These are phyloP conservation scores for Phoenix roebelenii DNA, from an alignment of 176 grass and related monocot species.

Conservation along the genomic window DNA sequence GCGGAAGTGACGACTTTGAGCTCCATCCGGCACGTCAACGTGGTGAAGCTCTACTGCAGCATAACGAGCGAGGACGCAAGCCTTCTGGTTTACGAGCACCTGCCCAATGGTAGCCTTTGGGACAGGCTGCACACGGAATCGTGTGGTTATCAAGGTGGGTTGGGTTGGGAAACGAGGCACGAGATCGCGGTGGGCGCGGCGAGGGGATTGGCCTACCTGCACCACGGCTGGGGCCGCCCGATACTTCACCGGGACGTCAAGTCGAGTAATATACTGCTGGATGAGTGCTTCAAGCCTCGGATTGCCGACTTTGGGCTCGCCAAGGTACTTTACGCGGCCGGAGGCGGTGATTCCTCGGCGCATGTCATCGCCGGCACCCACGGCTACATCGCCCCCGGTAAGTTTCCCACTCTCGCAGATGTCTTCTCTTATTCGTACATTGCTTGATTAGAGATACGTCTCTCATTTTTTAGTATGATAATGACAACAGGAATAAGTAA, in stretches of 20 bases:
- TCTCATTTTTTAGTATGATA: too few relatives aligned
- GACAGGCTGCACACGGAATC: conserved; percentile 39
- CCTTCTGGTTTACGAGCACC: conserved; percentile 90
- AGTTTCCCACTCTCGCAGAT: not conserved
- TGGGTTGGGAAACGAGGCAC: conserved; percentile 47
- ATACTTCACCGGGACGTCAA: conserved; percentile 97
- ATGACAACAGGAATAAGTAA: too few relatives aligned
- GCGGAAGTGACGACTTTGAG: conserved; percentile 80
- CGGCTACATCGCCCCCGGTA: conserved; percentile 83
- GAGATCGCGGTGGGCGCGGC: conserved; percentile 68
- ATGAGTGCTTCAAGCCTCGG: conserved; percentile 67
- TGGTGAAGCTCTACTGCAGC: conserved; percentile 90
- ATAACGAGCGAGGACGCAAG: conserved; percentile 60
- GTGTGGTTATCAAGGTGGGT: conserved; percentile 9
- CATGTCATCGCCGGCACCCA: conserved; percentile 65
- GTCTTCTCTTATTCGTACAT: not conserved
- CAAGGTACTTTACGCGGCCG: conserved; percentile 44
- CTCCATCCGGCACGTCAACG: conserved; percentile 76
- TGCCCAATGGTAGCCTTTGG: conserved; percentile 80
- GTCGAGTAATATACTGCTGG: conserved; percentile 92
- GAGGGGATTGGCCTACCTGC: conserved; percentile 65
- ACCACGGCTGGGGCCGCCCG: conserved; percentile 56
- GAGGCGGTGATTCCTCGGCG: conserved; percentile 11
- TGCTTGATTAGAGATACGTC: too few relatives aligned
- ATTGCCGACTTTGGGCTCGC: conserved; percentile 90